These are phyloP conservation scores for Cadophora gregata DNA, from an alignment of 2,329 filamentous ascomycete species.

Conservation along the genomic window DNA sequence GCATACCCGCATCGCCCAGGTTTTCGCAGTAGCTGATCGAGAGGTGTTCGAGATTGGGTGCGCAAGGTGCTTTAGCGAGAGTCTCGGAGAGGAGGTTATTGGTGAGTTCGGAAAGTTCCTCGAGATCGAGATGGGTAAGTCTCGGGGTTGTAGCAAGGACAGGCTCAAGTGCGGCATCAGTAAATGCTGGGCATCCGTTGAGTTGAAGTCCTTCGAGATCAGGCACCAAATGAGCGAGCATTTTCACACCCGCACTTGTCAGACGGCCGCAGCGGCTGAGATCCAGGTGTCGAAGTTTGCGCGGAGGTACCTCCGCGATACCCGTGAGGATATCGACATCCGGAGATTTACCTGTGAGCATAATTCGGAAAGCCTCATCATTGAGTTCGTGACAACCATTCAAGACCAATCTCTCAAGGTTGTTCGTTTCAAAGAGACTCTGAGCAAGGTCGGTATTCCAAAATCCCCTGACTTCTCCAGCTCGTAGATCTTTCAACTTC, in stretches of 20 bases:
- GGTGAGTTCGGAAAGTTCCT: conserved; percentile 80
- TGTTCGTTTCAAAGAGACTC: conserved; percentile 80
- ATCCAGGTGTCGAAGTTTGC: conserved; percentile 83
- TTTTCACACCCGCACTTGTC: conserved; percentile 73
- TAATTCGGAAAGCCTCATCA: conserved; percentile 73
- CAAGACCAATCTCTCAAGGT: conserved; percentile 80
- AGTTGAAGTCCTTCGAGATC: conserved; percentile 83
- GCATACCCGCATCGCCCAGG: conserved; percentile 81
- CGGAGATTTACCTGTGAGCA: conserved; percentile 78
- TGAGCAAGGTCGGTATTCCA: conserved; percentile 74
- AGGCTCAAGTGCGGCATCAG: conserved; percentile 73
- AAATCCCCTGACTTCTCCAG: conserved; percentile 82
- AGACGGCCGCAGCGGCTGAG: conserved; percentile 79
- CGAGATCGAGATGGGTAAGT: conserved; percentile 86
- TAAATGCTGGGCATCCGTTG: conserved; percentile 76
- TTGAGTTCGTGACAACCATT: conserved; percentile 80
- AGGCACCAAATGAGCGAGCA: conserved; percentile 76
- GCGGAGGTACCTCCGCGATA: conserved; percentile 74
- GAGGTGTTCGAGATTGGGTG: conserved; percentile 74
- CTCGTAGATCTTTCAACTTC: conserved; percentile 78
- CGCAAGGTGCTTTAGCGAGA: conserved; percentile 78
- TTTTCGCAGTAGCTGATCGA: conserved; percentile 91
- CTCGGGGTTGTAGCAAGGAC: conserved; percentile 77
- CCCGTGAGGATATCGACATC: conserved; percentile 83
- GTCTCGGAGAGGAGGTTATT: conserved; percentile 75